A percentile compares a stretch with the other conserved stretches of the same genome.
These are phyloP conservation scores for Mortierella sp. DNA, from an alignment of 371 early-diverging fungal genomes.

Conservation along the genomic window DNA sequence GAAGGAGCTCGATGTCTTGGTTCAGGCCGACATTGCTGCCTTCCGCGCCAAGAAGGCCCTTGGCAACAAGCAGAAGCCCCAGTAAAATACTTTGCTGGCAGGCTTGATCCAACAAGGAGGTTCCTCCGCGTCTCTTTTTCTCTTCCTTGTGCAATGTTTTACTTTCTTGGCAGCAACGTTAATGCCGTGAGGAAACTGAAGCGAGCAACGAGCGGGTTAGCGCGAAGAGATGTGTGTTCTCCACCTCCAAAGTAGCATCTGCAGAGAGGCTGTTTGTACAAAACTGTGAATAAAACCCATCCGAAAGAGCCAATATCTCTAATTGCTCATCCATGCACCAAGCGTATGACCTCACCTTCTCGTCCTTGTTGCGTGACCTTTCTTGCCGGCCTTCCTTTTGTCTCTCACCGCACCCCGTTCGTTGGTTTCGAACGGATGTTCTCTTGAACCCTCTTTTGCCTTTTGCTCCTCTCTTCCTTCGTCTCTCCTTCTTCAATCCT, in stretches of 20 bases:
- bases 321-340: too few relatives aligned
- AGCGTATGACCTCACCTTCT: neutral
- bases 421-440: neutral
- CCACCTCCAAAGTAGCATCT: neutral
- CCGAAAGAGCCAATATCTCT: too few relatives aligned
- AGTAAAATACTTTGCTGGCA: constrained; percentile 14
- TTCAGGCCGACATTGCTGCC: constrained; percentile 75
- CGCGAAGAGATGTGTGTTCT: neutral
- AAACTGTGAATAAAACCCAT: neutral
- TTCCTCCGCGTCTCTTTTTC: neutral
- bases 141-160: neutral
- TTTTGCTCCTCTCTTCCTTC: neutral
- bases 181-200: neutral
- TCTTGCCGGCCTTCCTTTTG: too few relatives aligned
- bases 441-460: neutral
- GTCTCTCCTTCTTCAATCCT: neutral
- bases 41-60: constrained; percentile 64
- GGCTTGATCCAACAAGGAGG: neutral
- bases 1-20: constrained; percentile 71
- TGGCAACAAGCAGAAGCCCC: constrained; percentile 40
- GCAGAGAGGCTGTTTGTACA: neutral
- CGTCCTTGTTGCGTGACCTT: neutral
- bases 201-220: neutral
- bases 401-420: neutral
- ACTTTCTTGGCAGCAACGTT: neutral